Base-by-base conservation (phyloP, 1,284 basidiomycete genomes). In the Leucoagaricus sp. region DNA sequence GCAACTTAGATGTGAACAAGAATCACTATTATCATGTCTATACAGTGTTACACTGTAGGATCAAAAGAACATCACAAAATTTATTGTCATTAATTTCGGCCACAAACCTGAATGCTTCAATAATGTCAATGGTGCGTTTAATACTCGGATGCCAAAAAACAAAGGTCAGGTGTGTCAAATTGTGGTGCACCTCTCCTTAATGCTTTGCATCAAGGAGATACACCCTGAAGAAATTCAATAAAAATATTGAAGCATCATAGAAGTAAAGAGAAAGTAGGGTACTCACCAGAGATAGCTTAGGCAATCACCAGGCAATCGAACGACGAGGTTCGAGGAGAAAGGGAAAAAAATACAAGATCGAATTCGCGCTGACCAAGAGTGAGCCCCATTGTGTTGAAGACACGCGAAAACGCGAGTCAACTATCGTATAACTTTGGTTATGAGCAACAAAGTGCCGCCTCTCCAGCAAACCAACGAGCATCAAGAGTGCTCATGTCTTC, bases 171-270 rank as follows among this genome's bases (percentile, higher is more conserved):
- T 64, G 74, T 85, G 88, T 90, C 87, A 86, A 76, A 64, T 81
- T 83, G 68, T 87, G 89, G 86, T 89, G 89, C 89, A 74, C 78
- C 82, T 86, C 84, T 62, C 61, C 36, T 55, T 61, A 60, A 52
- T 38, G 61, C 58, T 59, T 57, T 66, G 53, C 50, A 57, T 53
- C 61, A 67, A 75, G 80, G 84, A 86, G 86, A 54, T 88, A 75
- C 86, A 85, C 89, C 89, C 77, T 90, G 89, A 91, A 91, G 89
- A 91, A 91, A 91, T 91, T 89, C 89, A 85, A 83, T 71, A 70
- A 63, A 74, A 71, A 65, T 23, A 69, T 69, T 64, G 58, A 71
- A 69, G 61, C 85, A 87, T 87, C 85, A 87, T 77, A 47, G 62
- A 65, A 60, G 26, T 45, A 26, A 55, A 47, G 49, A 44, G 28